A percentile compares a stretch with the other conserved stretches of the same genome.
Evolutionary conservation across 2,329 filamentous ascomycete species (phyloP).

Genomic region (Hirsutella thompsonii): DNA sequence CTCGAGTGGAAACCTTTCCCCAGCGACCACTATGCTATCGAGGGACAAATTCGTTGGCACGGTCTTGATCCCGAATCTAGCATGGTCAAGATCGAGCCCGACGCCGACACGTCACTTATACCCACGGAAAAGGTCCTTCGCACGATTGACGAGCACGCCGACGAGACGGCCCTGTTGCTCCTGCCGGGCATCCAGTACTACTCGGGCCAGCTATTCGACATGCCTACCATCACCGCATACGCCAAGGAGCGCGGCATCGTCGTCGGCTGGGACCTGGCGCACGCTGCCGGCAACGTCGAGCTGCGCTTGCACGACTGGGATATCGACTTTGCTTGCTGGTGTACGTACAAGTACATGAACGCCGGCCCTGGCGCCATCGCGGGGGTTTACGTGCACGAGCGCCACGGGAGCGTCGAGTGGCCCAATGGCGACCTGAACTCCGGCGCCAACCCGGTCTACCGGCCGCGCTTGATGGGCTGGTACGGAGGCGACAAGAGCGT

Average conservation of each 20-base stretch:
- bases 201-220: slow-evolving; percentile 80
- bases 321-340: slow-evolving; percentile 88
- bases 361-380: slow-evolving; percentile 72
- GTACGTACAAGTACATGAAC: slow-evolving; percentile 91
- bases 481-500: slow-evolving; percentile 70
- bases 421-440: slow-evolving; percentile 14
- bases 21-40: slow-evolving; percentile 74
- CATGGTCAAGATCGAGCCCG: slow-evolving; percentile 63
- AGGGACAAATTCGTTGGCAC: slow-evolving; percentile 67
- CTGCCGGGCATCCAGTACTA: slow-evolving; percentile 88
- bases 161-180: slow-evolving; percentile 61
- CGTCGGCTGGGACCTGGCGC: slow-evolving; percentile 81
- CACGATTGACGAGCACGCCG: slow-evolving; percentile 62
- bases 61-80: slow-evolving; percentile 50
- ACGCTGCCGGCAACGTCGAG: slow-evolving; percentile 75
- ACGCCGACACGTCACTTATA: slow-evolving; percentile 44
- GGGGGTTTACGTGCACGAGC: slow-evolving; percentile 68
- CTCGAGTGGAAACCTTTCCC: slow-evolving; percentile 87
- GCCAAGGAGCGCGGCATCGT: slow-evolving; percentile 58
- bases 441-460: slow-evolving; percentile 25
- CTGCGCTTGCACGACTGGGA: slow-evolving; percentile 75
- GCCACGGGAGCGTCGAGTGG: slow-evolving; percentile 45
- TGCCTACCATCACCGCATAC: slow-evolving; percentile 63
- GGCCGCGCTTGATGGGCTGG: slow-evolving; percentile 66
- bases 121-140: slow-evolving; percentile 58